phyloP scores from a whole-genome alignment of 192 early-diverging fungal genomes.

The Pilaira anomala region DNA sequence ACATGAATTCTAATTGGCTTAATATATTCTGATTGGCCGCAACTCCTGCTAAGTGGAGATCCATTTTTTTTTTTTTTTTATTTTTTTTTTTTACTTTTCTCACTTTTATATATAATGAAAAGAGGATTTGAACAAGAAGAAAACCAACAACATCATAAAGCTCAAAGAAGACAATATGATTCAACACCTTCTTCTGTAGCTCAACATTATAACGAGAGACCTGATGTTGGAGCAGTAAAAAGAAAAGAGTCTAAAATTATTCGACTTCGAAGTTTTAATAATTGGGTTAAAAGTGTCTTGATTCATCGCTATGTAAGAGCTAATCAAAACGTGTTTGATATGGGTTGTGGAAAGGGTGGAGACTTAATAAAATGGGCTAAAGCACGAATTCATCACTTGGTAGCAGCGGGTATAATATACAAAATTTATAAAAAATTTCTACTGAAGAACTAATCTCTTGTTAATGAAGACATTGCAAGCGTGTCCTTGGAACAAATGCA shows the following conservation, averaged over 20 bases:
- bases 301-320: conserved; percentile 63
- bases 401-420: conserved; percentile 64
- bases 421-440: not conserved
- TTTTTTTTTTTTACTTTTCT: not conserved
- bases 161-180: not conserved
- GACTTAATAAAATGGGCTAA: conserved; percentile 79
- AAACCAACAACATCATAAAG: not conserved
- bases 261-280: conserved; percentile 88
- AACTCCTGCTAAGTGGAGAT: no score
- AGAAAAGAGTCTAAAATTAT: conserved; percentile 85
- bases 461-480: conserved; percentile 72
- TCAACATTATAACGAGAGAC: conserved; percentile 81
- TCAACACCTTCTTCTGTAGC: conserved; percentile 46
- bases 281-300: conserved; percentile 93
- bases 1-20: no score
- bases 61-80: not conserved
- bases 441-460: not conserved
- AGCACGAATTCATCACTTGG: conserved; percentile 67
- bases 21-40: no score
- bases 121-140: not conserved
- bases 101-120: not conserved
- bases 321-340: conserved; percentile 71
- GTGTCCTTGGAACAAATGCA: conserved; percentile 82
- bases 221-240: conserved; percentile 68
- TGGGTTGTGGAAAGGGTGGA: conserved; percentile 95